Percentiles rank a stretch among this genome's conserved stretches.
Conservation (phyloP, 1,284 basidiomycete genomes). For the Paramarasmius palmivorus region DNA sequence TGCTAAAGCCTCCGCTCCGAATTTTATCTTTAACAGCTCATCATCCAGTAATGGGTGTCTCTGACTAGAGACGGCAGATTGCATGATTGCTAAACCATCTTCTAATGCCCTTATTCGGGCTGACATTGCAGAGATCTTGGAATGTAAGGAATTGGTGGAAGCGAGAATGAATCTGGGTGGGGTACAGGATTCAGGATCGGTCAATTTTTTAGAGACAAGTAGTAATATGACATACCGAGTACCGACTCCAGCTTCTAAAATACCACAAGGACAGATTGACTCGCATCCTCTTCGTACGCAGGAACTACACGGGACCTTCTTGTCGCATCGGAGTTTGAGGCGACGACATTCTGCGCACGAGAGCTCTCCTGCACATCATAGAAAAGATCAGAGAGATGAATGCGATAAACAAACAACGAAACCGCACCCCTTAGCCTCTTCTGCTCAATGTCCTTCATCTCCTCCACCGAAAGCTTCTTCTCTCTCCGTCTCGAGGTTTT, state of each 20-base stretch:
- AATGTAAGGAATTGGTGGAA: constrained; percentile 48
- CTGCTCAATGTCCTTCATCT: constrained; percentile 3
- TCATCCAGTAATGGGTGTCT: constrained; percentile 48
- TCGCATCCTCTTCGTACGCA: constrained; percentile 27
- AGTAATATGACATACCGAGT: constrained; percentile 9
- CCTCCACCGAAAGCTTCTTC: neutral
- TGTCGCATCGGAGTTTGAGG: constrained; percentile 49
- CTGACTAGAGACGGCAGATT: constrained; percentile 40
- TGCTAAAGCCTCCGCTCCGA: constrained; percentile 39
- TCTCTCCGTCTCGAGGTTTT: neutral
- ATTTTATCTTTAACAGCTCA: constrained; percentile 48
- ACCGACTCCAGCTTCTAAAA: constrained; percentile 22
- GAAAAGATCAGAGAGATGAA: too few species aligned
- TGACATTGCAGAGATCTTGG: constrained; percentile 50
- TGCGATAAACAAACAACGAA: too few species aligned
- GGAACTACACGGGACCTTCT: constrained; percentile 47
- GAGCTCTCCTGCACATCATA: constrained; percentile 37
- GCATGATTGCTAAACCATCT: constrained; percentile 48
- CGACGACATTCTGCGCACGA: constrained; percentile 51
- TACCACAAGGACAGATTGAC: constrained; percentile 19
- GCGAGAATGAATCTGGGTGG: constrained; percentile 37
- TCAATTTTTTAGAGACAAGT: too few species aligned
- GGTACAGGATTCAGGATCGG: too few species aligned
- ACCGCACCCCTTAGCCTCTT: constrained; percentile 1
- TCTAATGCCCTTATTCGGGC: constrained; percentile 50